Percentiles rank a stretch among this genome's conserved stretches.
Evolutionary conservation across 2,329 filamentous ascomycete genomes (phyloP).

Genomic region (Dactylellina leptospora): DNA sequence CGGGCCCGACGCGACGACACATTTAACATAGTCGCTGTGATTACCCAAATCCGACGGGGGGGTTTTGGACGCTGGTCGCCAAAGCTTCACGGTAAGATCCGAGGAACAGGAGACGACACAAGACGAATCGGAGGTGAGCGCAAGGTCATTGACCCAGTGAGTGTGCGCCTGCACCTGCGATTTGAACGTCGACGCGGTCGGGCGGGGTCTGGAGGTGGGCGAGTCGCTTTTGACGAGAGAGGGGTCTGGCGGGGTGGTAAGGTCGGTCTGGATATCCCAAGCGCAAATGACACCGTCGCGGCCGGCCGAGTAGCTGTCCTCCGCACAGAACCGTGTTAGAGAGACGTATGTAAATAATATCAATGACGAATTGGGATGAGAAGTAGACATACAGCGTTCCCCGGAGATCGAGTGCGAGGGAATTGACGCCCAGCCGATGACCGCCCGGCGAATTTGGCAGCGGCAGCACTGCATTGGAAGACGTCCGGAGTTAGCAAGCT

Average conservation of each 20-base stretch:
- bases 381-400: conserved; percentile 79
- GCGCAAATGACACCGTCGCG: conserved; percentile 95
- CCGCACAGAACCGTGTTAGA: conserved; percentile 55
- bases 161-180: conserved; percentile 78
- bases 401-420: conserved; percentile 85
- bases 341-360: neutral
- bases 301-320: conserved; percentile 85
- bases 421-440: conserved; percentile 93
- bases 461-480: conserved; percentile 69
- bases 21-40: conserved; percentile 96
- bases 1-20: conserved; percentile 72
- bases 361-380: neutral
- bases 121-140: conserved; percentile 77
- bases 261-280: conserved; percentile 84
- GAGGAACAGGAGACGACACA: conserved; percentile 89
- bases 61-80: conserved; percentile 74
- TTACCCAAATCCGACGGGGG: conserved; percentile 75
- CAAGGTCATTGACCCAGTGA: conserved; percentile 95
- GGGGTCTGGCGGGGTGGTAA: conserved; percentile 61
- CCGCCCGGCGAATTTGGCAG: conserved; percentile 79
- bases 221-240: conserved; percentile 36
- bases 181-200: conserved; percentile 68
- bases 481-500: conserved; percentile 36
- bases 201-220: conserved; percentile 53
- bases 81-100: conserved; percentile 91